Percentiles rank a stretch among this genome's conserved stretches.
phyloP scores from a whole-genome alignment of 441 rosid species.

The Populus hybrid region DNA sequence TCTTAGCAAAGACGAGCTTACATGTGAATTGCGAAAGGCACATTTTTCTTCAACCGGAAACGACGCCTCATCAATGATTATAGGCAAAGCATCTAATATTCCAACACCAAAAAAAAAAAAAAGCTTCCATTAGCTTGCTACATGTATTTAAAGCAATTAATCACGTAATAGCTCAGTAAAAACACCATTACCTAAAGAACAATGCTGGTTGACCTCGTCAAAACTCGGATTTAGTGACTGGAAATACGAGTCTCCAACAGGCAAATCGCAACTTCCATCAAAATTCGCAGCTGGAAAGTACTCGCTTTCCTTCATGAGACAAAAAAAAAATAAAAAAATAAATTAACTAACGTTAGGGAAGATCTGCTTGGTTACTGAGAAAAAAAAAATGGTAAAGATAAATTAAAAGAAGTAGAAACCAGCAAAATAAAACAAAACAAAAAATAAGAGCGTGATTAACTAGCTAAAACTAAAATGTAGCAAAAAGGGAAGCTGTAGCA shows the following conservation, averaged over 20 bases:
- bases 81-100: conserved; percentile 54
- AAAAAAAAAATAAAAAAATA: background rate
- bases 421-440: conserved; percentile 8
- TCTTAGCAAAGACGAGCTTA: conserved; percentile 14
- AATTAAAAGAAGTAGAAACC: background rate
- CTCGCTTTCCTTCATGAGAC: conserved; percentile 34
- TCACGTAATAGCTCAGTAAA: background rate
- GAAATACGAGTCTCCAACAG: conserved; percentile 43
- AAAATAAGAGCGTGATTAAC: background rate
- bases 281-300: conserved; percentile 27
- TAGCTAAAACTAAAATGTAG: background rate
- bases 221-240: conserved; percentile 43
- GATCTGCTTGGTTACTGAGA: background rate
- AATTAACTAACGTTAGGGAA: background rate
- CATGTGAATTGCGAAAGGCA: conserved; percentile 38
- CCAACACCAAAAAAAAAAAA: conserved; percentile 3
- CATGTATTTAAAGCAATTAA: background rate
- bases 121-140: conserved; percentile 5
- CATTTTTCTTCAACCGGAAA: conserved; percentile 40
- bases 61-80: conserved; percentile 45
- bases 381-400: background rate
- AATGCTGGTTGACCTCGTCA: conserved; percentile 34
- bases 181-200: conserved; percentile 42
- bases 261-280: conserved; percentile 37
- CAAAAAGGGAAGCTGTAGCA: background rate